Evolutionary conservation across 2,329 filamentous ascomycete genomes (phyloP).

Genomic region (Calonectria leucothoes): DNA sequence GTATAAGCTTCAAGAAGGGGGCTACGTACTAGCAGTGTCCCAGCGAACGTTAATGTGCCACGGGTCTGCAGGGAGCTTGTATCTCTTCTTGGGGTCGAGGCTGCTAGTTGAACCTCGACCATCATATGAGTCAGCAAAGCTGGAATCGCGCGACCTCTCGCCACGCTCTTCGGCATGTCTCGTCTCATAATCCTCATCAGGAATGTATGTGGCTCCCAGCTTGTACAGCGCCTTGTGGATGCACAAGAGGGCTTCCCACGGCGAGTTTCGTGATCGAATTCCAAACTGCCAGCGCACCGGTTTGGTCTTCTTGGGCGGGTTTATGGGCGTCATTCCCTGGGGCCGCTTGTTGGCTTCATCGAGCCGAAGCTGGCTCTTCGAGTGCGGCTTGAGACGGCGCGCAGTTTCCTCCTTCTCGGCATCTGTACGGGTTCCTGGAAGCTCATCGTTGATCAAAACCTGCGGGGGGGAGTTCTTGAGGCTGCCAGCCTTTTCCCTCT

Average conservation of each 20-base stretch:
- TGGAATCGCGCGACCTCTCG: conserved; percentile 50
- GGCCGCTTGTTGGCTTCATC: conserved; percentile 72
- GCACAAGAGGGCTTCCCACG: conserved; percentile 92
- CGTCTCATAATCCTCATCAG: conserved; percentile 69
- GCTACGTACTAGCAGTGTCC: conserved; percentile 80
- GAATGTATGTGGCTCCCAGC: conserved; percentile 89
- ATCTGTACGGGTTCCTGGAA: conserved; percentile 64
- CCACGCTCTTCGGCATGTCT: conserved; percentile 56
- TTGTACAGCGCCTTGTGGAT: conserved; percentile 93
- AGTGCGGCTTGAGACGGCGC: conserved; percentile 86
- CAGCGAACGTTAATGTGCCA: conserved; percentile 96
- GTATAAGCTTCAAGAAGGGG: background rate
- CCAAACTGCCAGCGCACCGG: conserved; percentile 98
- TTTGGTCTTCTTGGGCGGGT: conserved; percentile 76
- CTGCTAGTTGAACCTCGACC: conserved; percentile 51
- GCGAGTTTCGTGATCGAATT: conserved; percentile 92
- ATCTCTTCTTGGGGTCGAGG: conserved; percentile 71
- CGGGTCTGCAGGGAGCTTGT: conserved; percentile 90
- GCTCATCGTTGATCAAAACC: conserved; percentile 60
- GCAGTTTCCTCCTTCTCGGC: conserved; percentile 86
- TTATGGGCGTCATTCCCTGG: conserved; percentile 71
- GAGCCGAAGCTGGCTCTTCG: conserved; percentile 75
- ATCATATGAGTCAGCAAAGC: conserved; percentile 54
- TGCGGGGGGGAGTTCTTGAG: conserved; percentile 56
- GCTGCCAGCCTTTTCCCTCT: conserved; percentile 70